phyloP scores from a whole-genome alignment of 768 basidiomycete species.

The Trametes elegans region DNA sequence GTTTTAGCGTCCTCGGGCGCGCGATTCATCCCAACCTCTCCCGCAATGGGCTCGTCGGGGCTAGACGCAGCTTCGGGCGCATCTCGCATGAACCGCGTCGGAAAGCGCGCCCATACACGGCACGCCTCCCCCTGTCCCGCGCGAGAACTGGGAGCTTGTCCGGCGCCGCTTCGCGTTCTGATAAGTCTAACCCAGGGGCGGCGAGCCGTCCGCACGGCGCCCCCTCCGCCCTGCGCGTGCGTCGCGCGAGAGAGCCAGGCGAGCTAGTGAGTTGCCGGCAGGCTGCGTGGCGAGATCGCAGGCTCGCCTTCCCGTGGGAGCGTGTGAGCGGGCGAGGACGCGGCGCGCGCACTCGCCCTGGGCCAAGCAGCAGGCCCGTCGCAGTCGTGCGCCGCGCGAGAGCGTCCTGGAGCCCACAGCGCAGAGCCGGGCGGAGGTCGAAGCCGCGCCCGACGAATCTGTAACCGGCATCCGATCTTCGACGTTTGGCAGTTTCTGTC shows the following conservation, averaged over 20 bases:
- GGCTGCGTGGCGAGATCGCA: conserved; percentile 5
- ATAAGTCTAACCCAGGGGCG: background rate
- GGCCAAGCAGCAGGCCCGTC: conserved; percentile 3
- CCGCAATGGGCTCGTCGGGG: background rate
- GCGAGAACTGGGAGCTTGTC: conserved; percentile 1
- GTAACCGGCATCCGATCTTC: conserved; percentile 9
- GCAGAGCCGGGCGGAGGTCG: background rate
- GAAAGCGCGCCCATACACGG: background rate
- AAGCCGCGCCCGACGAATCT: background rate
- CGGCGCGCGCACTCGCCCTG: background rate
- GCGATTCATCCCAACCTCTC: background rate
- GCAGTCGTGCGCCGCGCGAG: background rate
- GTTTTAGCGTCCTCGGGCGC: background rate
- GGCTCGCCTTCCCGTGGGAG: conserved; percentile 5
- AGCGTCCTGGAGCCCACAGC: background rate
- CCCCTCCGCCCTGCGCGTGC: too few relatives aligned
- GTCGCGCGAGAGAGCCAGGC: too few relatives aligned
- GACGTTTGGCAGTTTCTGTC: conserved; percentile 20
- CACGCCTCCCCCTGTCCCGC: background rate
- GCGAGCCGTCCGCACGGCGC: background rate
- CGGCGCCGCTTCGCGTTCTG: background rate
- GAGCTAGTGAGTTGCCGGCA: conserved; percentile 10
- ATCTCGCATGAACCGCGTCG: background rate
- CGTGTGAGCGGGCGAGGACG: background rate
- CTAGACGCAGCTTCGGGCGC: background rate